Evolutionary conservation across 2,329 filamentous ascomycete genomes (phyloP).

Genomic region (Bipolaris cookei): DNA sequence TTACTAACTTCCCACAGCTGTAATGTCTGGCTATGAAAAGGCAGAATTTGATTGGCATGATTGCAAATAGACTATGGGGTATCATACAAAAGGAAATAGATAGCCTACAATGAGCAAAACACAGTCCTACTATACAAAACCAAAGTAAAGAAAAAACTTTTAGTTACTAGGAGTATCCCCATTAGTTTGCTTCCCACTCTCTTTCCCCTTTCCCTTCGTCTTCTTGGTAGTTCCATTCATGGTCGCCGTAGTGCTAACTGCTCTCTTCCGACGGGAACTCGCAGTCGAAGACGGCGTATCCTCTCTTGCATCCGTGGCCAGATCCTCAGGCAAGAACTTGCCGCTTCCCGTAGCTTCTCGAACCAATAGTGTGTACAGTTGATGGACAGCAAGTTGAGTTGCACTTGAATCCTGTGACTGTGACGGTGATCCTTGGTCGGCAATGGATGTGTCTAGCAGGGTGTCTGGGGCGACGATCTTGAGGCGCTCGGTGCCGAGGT

Average conservation of each 20-base stretch:
- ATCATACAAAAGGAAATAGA: not conserved
- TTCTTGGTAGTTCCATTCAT: constrained; percentile 33
- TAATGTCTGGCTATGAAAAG: too few relatives aligned
- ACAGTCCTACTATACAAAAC: not conserved
- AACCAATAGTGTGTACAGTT: constrained; percentile 40
- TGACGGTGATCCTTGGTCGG: constrained; percentile 27
- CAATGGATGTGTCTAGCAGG: constrained; percentile 31
- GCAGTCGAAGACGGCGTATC: constrained; percentile 35
- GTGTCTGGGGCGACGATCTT: constrained; percentile 47
- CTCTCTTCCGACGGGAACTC: constrained; percentile 36
- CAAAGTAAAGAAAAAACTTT: not conserved
- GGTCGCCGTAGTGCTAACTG: constrained; percentile 32
- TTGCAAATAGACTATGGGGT: not conserved
- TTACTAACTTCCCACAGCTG: too few relatives aligned
- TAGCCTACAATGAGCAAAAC: not conserved
- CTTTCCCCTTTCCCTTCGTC: constrained; percentile 30
- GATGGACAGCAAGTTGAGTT: constrained; percentile 41
- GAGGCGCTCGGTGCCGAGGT: constrained; percentile 48
- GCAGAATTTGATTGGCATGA: not conserved
- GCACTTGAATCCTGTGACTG: constrained; percentile 39
- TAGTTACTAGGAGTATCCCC: too few relatives aligned
- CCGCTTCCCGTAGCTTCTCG: constrained; percentile 43
- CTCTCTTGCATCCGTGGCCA: constrained; percentile 16
- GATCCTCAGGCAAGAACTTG: constrained; percentile 37
- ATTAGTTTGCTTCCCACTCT: constrained; percentile 15